Base-by-base conservation (phyloP, 768 basidiomycete genomes). In the Lepiota brunneoincarnata region DNA sequence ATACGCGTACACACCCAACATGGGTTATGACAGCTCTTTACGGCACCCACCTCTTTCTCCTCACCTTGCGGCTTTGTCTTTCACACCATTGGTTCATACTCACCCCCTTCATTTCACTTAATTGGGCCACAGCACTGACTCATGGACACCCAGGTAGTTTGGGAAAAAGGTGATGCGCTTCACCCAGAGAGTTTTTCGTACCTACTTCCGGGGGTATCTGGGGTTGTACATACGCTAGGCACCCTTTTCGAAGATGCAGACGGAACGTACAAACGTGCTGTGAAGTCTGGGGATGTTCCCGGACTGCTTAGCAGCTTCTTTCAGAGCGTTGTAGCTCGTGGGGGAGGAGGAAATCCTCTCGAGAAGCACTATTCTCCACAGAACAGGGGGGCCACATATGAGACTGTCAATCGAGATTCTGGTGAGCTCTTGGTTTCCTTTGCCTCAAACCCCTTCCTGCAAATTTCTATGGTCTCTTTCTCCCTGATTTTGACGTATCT, bases 181-280 rank as follows among this genome's bases (percentile, higher is more conserved):
- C 71, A 82, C 31, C 93, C 93, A 0, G 73, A 82, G 54, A 77
- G 84, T 11, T 95, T 93, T 69, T 74, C 77, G 7, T 73, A 83
- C 51, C 72, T 94, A 18, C 76, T 98, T 44, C 76, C 83, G 0
- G 69, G 75, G 20, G 82, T 79, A 21, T 80, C 81, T 20, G 92
- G 88, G 1, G 87, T 98, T 24, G 93, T 99, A 35, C 94, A 98
- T 67, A 96, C 97, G 1, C 77, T 98, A 17, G 97, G 97, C 41
- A 91, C 87, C 9, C 82, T 99, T 45, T 74, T 98, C 28, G 92
- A 95, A 65, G 83, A 86, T 61, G 44, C 44, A 24, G 44, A 40
- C 45, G 75, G 77, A 17, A 74, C 71, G 40, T 99, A 99, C 76
- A 99, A 99, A 69, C 67, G 74, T 35, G 81, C 84, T 35, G 60